phyloP scores from a whole-genome alignment of 305 asterid genomes.

The Solanum hybrid region DNA sequence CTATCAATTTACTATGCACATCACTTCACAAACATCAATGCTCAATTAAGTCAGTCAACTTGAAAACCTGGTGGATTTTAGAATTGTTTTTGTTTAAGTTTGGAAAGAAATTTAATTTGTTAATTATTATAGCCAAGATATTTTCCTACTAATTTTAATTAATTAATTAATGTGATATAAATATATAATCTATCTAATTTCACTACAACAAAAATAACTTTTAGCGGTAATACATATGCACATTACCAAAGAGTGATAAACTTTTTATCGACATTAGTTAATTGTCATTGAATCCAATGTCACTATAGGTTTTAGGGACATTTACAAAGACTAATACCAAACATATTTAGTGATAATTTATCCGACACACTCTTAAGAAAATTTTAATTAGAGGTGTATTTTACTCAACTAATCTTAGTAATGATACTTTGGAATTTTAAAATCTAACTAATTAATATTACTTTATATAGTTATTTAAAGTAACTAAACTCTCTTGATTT shows the following conservation, averaged over 20 bases:
- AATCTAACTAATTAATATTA: neutral
- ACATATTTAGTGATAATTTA: no score
- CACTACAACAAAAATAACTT: no score
- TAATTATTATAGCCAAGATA: neutral
- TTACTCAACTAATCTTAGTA: neutral
- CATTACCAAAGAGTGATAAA: neutral
- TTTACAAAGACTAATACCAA: neutral
- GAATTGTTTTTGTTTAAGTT: neutral
- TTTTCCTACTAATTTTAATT: neutral
- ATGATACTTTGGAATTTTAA: neutral
- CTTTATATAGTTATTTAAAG: neutral
- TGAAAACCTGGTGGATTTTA: neutral
- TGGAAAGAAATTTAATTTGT: neutral
- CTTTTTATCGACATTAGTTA: no score
- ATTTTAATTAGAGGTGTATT: no score
- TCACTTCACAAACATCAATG: neutral
- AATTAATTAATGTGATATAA: neutral
- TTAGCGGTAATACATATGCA: neutral
- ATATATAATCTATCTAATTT: neutral
- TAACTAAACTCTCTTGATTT: neutral
- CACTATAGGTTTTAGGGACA: neutral
- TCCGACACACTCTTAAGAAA: neutral
- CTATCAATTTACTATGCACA: neutral
- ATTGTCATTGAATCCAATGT: neutral
- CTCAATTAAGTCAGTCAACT: neutral